Base-by-base conservation (phyloP, 2,329 filamentous ascomycete species). In the Paecilomyces formosus region DNA sequence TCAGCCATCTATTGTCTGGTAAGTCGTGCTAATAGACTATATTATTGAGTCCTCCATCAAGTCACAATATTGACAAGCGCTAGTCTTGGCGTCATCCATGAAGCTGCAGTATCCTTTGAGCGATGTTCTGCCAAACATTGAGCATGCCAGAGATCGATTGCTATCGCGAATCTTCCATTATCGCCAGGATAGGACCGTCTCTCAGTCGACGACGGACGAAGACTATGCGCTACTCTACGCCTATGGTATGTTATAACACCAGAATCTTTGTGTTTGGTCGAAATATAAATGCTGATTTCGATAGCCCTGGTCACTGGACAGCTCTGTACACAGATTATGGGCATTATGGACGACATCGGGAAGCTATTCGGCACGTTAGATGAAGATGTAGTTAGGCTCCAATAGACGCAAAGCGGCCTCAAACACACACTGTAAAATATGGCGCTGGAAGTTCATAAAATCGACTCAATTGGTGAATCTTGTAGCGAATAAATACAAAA, bases 191-290 rank as follows among this genome's bases (percentile, higher is more conserved):
- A 84, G 86, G 57, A 79, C 80, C 1, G 69, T 70, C 24, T 80
- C 78, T 58, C 75, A 73, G 15, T 66, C 70, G 26, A 77, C 75
- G 1, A 76, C 72, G 1, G 79, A 81, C 57, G 78, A 79, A 62
- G 94, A 99, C 70, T 97, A 94, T 72, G 92, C 93, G 62, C 78
- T 97, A 64, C 76, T 97, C 51, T 99, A 97, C 76, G 92, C 93
- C 18, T 99, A 96, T 76, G 90, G 82, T 84, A 69, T 72, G 81
- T 77, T 33, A 33, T 55, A 2, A 11, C 18, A 53, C 45, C 53
- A 49, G 18, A 54, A 15, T 50, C 28, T 26, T 15, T 18, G 57
- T 31, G 56, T 55, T 22, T 55, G 7, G 45, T 51, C 4, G 50
- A n/a, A 15, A 21, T 52, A 30, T 18, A 33, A 24, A 53, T 33